Percentiles rank a stretch among this genome's conserved stretches.
These are phyloP conservation scores for Heritiera littoralis DNA, from an alignment of 345 rosid genomes.

Conservation along the genomic window DNA sequence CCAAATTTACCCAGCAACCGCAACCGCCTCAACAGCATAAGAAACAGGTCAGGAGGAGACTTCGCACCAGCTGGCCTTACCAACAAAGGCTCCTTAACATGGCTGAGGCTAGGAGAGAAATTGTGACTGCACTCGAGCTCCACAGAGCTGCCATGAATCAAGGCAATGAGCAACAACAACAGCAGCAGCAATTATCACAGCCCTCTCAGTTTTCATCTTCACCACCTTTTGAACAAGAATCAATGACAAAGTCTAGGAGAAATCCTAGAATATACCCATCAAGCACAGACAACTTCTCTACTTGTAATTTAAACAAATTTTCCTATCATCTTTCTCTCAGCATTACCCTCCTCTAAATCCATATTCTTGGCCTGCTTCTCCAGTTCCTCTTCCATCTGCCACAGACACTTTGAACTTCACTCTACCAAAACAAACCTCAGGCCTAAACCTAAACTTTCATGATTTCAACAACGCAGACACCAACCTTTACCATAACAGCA, in stretches of 20 bases:
- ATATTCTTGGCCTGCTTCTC: slow-evolving; percentile 49
- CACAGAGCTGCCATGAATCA: slow-evolving; percentile 96
- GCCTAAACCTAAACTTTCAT: slow-evolving; percentile 78
- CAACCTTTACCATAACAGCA: slow-evolving; percentile 44
- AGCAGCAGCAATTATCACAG: slow-evolving; percentile 25
- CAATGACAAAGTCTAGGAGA: slow-evolving; percentile 49
- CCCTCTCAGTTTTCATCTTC: slow-evolving; percentile 29
- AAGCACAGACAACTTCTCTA: slow-evolving; percentile 31
- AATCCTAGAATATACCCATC: slow-evolving; percentile 42
- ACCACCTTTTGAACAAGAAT: slow-evolving; percentile 45
- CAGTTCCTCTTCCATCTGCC: slow-evolving; percentile 27
- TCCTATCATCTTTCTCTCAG: slow-evolving; percentile 29
- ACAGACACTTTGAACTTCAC: slow-evolving; percentile 44
- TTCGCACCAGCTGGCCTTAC: slow-evolving; percentile 86
- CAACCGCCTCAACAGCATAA: slow-evolving; percentile 60
- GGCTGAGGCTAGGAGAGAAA: slow-evolving; percentile 99
- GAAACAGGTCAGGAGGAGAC: slow-evolving; percentile 92
- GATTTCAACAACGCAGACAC: slow-evolving; percentile 69
- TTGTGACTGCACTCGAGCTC: slow-evolving; percentile 87
- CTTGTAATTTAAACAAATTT: slow-evolving; percentile 28
- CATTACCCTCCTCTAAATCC: slow-evolving; percentile 37
- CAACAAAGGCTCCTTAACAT: slow-evolving; percentile 93
- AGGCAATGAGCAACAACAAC: slow-evolving; percentile 50
- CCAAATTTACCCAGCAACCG: slow-evolving; percentile 35
- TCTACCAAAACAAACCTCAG: slow-evolving; percentile 68